phyloP scores from a whole-genome alignment of 2,329 filamentous ascomycete genomes.

The Pseudogymnoascus sp. region DNA sequence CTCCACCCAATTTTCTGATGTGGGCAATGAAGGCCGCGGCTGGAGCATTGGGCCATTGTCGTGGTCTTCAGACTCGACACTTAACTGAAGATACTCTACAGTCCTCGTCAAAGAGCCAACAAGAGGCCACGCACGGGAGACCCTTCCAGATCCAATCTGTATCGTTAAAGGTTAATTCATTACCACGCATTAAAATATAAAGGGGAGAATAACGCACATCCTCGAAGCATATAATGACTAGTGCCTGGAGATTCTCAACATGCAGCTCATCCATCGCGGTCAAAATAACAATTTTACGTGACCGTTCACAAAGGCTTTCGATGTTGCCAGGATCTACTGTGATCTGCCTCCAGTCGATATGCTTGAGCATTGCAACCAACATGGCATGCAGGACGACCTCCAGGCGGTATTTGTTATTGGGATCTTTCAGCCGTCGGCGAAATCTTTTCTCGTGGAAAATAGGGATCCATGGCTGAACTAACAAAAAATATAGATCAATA shows the following conservation, averaged over 20 bases:
- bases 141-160: slow-evolving; percentile 20
- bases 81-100: slow-evolving; percentile 23
- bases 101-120: slow-evolving; percentile 23
- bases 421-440: slow-evolving; percentile 9
- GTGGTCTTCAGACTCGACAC: slow-evolving; percentile 15
- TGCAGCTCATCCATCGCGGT: slow-evolving; percentile 11
- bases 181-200: not conserved
- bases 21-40: slow-evolving; percentile 25
- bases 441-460: slow-evolving; percentile 18
- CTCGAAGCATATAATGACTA: slow-evolving; percentile 28
- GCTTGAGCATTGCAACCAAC: slow-evolving; percentile 5
- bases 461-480: slow-evolving; percentile 20
- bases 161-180: slow-evolving; percentile 8
- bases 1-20: slow-evolving; percentile 31
- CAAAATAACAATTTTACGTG: slow-evolving; percentile 12
- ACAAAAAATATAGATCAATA: slow-evolving; percentile 15
- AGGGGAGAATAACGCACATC: slow-evolving; percentile 23
- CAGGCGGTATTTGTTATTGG: slow-evolving; percentile 13
- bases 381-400: slow-evolving; percentile 22
- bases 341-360: not conserved
- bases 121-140: slow-evolving; percentile 21
- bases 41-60: slow-evolving; percentile 23
- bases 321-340: slow-evolving; percentile 1
- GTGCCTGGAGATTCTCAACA: slow-evolving; percentile 11
- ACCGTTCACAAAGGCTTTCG: not conserved